Evolutionary conservation across 495 filamentous ascomycete genomes (phyloP).

Genomic region (Cercophora newfieldiana): DNA sequence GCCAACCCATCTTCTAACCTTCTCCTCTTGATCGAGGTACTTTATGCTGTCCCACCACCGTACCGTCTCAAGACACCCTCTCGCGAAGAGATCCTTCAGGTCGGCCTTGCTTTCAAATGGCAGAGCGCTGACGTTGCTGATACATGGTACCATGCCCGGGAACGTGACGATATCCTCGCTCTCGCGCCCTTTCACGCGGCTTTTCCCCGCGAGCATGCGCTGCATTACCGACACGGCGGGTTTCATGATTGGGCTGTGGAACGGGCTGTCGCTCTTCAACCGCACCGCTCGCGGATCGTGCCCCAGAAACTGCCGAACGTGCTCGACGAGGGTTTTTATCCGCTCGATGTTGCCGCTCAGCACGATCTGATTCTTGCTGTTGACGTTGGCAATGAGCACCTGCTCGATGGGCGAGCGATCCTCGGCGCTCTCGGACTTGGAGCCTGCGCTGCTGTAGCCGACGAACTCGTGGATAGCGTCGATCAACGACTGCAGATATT

Average conservation of each 20-base stretch:
- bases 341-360: constrained; percentile 82
- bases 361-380: constrained; percentile 94
- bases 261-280: constrained; percentile 86
- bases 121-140: constrained; percentile 81
- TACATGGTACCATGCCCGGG: constrained; percentile 70
- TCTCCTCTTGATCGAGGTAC: constrained; percentile 83
- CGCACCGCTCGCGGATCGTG: constrained; percentile 88
- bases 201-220: constrained; percentile 57
- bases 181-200: constrained; percentile 47
- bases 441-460: constrained; percentile 61
- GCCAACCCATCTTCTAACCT: constrained; percentile 85
- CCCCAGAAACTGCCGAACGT: constrained; percentile 87
- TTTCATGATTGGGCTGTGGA: constrained; percentile 90
- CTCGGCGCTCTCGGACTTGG: constrained; percentile 64
- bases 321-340: constrained; percentile 82
- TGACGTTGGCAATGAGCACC: constrained; percentile 91
- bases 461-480: constrained; percentile 78
- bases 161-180: constrained; percentile 61
- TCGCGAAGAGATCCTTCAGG: constrained; percentile 71
- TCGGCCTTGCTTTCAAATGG: constrained; percentile 74
- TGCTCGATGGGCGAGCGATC: constrained; percentile 75
- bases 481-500: constrained; percentile 67
- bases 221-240: constrained; percentile 75
- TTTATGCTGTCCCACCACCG: constrained; percentile 90
- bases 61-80: constrained; percentile 84